phyloP scores from a whole-genome alignment of 352 stramenopile genomes.

The Globisporangium polare region DNA sequence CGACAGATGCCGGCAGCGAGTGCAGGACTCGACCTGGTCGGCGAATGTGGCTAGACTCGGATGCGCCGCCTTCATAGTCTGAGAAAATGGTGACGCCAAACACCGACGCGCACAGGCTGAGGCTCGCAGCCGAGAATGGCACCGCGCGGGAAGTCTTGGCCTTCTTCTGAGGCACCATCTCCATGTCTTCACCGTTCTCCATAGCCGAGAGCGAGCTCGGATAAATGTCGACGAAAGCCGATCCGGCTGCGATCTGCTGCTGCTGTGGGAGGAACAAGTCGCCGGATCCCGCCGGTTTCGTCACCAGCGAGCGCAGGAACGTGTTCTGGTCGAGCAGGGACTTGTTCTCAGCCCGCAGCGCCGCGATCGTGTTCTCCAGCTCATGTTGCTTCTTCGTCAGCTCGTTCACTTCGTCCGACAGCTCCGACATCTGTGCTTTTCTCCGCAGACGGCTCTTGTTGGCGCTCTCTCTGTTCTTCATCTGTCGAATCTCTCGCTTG shows the following conservation, averaged over 20 bases:
- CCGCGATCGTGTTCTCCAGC: constrained; percentile 63
- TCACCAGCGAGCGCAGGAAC: constrained; percentile 73
- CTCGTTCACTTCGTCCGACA: constrained; percentile 54
- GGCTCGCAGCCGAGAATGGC: constrained; percentile 48
- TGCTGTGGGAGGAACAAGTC: constrained; percentile 24
- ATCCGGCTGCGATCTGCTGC: constrained; percentile 20
- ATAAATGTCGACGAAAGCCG: constrained; percentile 1
- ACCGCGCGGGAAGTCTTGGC: constrained; percentile 32
- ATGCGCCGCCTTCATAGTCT: constrained; percentile 39
- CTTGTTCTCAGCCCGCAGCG: constrained; percentile 72
- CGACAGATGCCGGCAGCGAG: constrained; percentile 30
- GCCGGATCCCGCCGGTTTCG: constrained; percentile 13
- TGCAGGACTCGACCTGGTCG: constrained; percentile 58
- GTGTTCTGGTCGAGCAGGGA: constrained; percentile 73
- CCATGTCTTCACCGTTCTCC: constrained; percentile 23
- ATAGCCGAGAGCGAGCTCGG: constrained; percentile 20
- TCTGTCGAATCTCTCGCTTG: constrained; percentile 80
- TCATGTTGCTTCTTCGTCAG: constrained; percentile 68
- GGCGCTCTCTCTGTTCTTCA: constrained; percentile 86
- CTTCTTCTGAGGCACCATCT: constrained; percentile 32
- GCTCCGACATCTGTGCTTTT: constrained; percentile 63
- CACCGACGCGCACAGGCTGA: constrained; percentile 66
- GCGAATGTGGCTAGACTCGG: constrained; percentile 39
- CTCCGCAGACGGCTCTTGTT: constrained; percentile 75
- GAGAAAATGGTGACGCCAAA: constrained; percentile 76